Evolutionary conservation across 2,329 filamentous ascomycete species (phyloP).

Genomic region (Pyrenochaeta sp.): DNA sequence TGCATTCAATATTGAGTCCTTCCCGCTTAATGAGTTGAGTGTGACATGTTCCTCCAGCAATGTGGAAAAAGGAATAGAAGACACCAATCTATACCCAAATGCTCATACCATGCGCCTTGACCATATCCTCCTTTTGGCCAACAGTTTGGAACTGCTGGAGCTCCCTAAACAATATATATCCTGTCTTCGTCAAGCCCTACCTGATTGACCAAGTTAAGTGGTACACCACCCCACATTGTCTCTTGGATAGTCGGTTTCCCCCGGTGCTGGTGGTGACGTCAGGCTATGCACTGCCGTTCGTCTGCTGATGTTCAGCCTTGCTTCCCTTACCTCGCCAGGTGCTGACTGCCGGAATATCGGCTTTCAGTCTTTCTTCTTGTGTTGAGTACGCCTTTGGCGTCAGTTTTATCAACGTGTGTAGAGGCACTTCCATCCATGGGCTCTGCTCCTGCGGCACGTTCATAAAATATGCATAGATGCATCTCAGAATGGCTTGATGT

Average conservation of each 20-base stretch:
- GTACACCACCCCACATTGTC: neutral
- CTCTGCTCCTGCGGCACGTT: conserved; percentile 91
- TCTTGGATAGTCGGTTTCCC: conserved; percentile 5
- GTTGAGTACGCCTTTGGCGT: conserved; percentile 95
- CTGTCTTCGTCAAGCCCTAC: neutral
- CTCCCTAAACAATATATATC: neutral
- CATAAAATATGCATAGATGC: conserved; percentile 99
- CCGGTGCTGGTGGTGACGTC: conserved; percentile 21
- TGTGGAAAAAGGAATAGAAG: neutral
- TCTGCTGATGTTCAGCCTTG: conserved; percentile 81
- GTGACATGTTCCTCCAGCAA: too few relatives aligned
- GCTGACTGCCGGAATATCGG: conserved; percentile 93
- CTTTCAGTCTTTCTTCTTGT: conserved; percentile 84
- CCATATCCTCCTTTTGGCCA: neutral
- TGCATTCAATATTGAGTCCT: neutral
- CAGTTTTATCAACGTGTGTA: conserved; percentile 96
- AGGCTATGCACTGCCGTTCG: conserved; percentile 34
- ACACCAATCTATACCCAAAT: neutral
- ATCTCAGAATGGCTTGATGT: conserved; percentile 94
- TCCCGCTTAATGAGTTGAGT: neutral
- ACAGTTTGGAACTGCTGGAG: neutral
- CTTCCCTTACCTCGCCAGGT: conserved; percentile 96
- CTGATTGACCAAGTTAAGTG: neutral
- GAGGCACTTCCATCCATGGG: conserved; percentile 97
- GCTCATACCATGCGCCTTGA: neutral